Evolutionary conservation across 768 basidiomycete species (phyloP).

Genomic region (Boletus rubroflammeus): DNA sequence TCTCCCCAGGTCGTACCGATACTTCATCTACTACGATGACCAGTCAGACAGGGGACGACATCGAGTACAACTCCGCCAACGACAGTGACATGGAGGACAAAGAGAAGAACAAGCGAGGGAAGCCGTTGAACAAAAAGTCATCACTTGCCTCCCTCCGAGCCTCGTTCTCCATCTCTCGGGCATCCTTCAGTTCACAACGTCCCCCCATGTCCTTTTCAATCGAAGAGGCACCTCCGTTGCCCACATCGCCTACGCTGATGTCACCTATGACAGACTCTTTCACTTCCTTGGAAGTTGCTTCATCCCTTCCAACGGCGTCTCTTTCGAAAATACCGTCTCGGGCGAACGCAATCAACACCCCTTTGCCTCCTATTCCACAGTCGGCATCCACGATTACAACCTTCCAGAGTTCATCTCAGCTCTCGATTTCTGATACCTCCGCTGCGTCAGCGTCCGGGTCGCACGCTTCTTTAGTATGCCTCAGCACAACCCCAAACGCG

Average conservation of each 20-base stretch:
- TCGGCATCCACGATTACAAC: slow-evolving; percentile 28
- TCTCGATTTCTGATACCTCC: slow-evolving; percentile 16
- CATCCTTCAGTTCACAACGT: slow-evolving; percentile 29
- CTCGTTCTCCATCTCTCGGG: slow-evolving; percentile 29
- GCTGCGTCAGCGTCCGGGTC: slow-evolving; percentile 18
- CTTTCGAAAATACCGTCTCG: slow-evolving; percentile 26
- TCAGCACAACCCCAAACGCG: neutral
- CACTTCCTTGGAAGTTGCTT: neutral
- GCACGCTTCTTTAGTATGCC: slow-evolving; percentile 11
- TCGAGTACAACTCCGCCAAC: slow-evolving; percentile 20
- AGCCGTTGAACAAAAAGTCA: slow-evolving; percentile 27
- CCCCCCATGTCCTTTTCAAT: slow-evolving; percentile 13
- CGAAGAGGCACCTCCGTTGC: slow-evolving; percentile 28
- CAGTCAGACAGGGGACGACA: neutral
- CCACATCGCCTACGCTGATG: slow-evolving; percentile 22
- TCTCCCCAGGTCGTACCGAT: slow-evolving; percentile 30
- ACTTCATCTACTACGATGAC: slow-evolving; percentile 4
- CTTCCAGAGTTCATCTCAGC: slow-evolving; percentile 20
- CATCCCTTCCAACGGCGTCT: slow-evolving; percentile 1
- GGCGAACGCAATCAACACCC: slow-evolving; percentile 1
- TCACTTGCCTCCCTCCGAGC: slow-evolving; percentile 30
- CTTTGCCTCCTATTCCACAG: slow-evolving; percentile 28
- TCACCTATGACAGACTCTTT: slow-evolving; percentile 1
- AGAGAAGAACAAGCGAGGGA: slow-evolving; percentile 13
- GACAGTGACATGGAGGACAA: slow-evolving; percentile 24